Conservation (phyloP, 371 early-diverging fungal genomes). For the Mortierella sp. region DNA sequence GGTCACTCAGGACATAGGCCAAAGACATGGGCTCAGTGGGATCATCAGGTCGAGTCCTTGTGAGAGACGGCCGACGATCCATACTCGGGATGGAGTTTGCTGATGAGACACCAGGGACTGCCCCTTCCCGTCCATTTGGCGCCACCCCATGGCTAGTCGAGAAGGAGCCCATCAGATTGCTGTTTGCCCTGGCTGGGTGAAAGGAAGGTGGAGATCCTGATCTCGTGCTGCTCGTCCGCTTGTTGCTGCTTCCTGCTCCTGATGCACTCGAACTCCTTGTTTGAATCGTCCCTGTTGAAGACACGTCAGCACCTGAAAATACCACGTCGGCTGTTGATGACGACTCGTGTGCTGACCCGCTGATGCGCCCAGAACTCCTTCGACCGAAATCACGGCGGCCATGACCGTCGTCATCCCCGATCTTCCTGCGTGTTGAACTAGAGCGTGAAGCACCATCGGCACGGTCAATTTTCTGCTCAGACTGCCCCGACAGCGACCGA, state of each 20-base stretch:
- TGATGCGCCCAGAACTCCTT: neutral
- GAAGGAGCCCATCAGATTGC: neutral
- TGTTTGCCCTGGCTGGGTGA: neutral
- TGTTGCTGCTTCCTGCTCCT: neutral
- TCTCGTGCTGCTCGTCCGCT: constrained; percentile 23
- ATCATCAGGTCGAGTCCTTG: neutral
- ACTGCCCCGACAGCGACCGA: constrained; percentile 18
- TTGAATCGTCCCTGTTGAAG: constrained; percentile 12
- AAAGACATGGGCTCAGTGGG: constrained; percentile 42
- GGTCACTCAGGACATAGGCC: constrained; percentile 56
- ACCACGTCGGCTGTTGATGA: neutral
- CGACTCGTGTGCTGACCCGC: neutral
- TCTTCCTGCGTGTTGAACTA: constrained; percentile 15
- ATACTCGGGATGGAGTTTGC: neutral
- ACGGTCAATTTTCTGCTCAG: neutral
- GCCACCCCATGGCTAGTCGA: constrained; percentile 19
- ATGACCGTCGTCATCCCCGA: neutral
- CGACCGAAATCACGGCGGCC: constrained; percentile 3
- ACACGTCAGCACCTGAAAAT: neutral
- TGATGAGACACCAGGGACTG: constrained; percentile 11
- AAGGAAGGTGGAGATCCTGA: constrained; percentile 20
- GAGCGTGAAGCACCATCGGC: constrained; percentile 6
- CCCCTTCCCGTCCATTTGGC: constrained; percentile 31
- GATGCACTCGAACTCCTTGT: constrained; percentile 17
- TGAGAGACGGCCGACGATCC: neutral